phyloP scores from a whole-genome alignment of 345 rosid genomes.

The Euclidium syriacum region DNA sequence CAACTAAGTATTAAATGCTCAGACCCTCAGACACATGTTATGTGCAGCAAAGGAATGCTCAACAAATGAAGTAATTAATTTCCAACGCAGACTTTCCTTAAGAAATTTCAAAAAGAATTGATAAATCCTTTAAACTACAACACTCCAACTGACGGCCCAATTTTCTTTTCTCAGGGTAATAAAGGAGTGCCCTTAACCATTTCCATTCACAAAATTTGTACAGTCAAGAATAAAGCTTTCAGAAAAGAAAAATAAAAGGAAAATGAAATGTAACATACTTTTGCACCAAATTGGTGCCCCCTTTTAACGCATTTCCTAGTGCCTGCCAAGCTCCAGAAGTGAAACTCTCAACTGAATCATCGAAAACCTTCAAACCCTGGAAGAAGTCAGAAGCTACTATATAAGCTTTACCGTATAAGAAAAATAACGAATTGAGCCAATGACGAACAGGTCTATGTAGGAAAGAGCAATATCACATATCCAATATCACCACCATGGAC shows the following conservation, averaged over 20 bases:
- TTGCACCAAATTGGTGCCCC: conserved; percentile 68
- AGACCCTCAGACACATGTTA: neutral
- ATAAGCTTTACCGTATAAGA: neutral
- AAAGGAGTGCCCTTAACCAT: neutral
- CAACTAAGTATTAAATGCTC: neutral
- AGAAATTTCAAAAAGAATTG: neutral
- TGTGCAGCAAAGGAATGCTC: neutral
- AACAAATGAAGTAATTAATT: neutral
- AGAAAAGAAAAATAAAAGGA: neutral
- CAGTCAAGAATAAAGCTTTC: conserved; percentile 4
- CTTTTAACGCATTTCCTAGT: conserved; percentile 77
- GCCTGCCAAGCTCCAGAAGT: conserved; percentile 98
- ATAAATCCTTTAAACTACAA: neutral
- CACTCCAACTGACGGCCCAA: neutral
- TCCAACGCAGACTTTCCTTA: neutral
- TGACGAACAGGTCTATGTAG: neutral
- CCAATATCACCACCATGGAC: neutral
- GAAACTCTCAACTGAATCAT: conserved; percentile 83
- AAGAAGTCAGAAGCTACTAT: neutral
- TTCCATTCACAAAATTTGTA: neutral
- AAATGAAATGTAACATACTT: conserved; percentile 46
- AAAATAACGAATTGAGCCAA: neutral
- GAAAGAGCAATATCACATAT: neutral
- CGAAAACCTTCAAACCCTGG: conserved; percentile 88
- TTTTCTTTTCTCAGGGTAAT: neutral